Conservation (phyloP, 2,329 filamentous ascomycete genomes). For the Cylindrodendrum hubeiense region DNA sequence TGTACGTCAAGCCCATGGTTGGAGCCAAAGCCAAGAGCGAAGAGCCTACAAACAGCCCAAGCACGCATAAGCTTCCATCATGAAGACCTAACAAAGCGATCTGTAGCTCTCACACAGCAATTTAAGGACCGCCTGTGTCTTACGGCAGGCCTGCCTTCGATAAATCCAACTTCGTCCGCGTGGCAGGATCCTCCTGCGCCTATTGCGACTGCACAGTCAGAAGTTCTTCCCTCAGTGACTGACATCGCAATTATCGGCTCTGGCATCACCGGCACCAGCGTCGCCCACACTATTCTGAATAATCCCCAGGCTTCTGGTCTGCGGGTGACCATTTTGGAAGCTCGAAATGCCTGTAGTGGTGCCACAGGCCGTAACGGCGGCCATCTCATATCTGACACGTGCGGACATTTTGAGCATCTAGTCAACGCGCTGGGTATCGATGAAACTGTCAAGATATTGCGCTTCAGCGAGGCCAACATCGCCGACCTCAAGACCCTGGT, state of each 20-base stretch:
- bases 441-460: constrained; percentile 54
- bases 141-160: neutral
- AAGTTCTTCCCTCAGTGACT: neutral
- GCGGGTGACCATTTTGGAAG: constrained; percentile 41
- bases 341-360: constrained; percentile 39
- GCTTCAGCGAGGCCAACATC: constrained; percentile 50
- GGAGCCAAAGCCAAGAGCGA: no score
- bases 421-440: constrained; percentile 45
- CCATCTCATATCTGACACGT: constrained; percentile 45
- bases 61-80: no score
- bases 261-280: constrained; percentile 13
- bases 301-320: constrained; percentile 5
- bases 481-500: constrained; percentile 7
- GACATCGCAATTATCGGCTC: constrained; percentile 17
- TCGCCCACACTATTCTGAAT: constrained; percentile 33
- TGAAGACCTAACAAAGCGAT: no score
- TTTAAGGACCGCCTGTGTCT: neutral
- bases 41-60: no score
- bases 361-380: constrained; percentile 47
- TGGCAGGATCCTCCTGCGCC: neutral
- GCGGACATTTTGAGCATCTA: constrained; percentile 51
- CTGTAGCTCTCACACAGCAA: no score
- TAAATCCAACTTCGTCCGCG: neutral
- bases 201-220: neutral
- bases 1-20: no score